Evolutionary conservation across 176 grass and related monocot species (phyloP).

Genomic region (Olyra latifolia): DNA sequence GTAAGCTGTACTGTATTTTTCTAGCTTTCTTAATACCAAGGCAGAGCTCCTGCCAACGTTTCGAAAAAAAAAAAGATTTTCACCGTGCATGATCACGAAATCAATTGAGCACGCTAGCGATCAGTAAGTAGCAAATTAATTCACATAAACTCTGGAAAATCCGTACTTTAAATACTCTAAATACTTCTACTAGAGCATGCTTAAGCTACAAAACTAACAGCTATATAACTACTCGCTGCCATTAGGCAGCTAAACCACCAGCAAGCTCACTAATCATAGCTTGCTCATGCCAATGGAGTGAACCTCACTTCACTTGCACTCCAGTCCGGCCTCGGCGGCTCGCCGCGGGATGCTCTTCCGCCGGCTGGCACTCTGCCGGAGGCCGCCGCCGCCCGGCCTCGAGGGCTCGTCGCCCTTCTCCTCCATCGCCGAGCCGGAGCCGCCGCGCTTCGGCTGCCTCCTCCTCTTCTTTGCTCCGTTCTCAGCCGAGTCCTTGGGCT

Average conservation of each 20-base stretch:
- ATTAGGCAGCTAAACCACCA: constrained; percentile 9
- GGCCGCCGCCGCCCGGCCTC: constrained; percentile 54
- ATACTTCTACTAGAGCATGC: constrained; percentile 10
- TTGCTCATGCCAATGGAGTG: background rate
- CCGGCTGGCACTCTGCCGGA: constrained; percentile 76
- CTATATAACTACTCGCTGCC: constrained; percentile 18
- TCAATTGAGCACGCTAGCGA: background rate
- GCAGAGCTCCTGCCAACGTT: too few relatives aligned
- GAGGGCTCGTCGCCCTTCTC: constrained; percentile 24
- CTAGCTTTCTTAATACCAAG: too few relatives aligned
- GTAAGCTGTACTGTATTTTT: too few relatives aligned
- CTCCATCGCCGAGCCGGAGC: constrained; percentile 6
- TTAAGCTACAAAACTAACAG: background rate
- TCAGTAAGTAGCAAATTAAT: background rate
- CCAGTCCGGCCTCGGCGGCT: constrained; percentile 84
- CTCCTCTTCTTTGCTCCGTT: constrained; percentile 49
- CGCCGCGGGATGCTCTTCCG: constrained; percentile 85
- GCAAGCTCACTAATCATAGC: constrained; percentile 5
- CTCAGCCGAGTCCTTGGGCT: constrained; percentile 25
- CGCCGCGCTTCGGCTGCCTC: constrained; percentile 30
- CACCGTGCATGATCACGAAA: background rate
- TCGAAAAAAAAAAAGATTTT: too few relatives aligned
- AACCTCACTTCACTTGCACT: constrained; percentile 43
- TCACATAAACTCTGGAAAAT: background rate
- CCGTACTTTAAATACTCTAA: background rate